Evolutionary conservation across 345 rosid genomes (phyloP).

Genomic region (Eucalyptus shirleyi): DNA sequence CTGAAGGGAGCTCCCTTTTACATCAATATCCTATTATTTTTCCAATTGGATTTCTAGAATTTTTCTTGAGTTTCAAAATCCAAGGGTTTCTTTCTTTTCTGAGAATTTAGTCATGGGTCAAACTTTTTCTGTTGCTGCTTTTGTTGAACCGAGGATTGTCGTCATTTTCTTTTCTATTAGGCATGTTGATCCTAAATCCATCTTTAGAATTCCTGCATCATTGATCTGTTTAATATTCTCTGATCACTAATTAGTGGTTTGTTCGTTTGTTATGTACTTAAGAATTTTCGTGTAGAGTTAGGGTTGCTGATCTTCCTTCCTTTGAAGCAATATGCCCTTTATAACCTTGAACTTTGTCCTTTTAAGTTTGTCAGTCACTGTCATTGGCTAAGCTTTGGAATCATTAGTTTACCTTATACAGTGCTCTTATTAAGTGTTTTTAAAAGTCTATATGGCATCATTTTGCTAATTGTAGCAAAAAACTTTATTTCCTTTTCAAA

Average conservation of each 20-base stretch:
- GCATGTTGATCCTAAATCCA: background rate
- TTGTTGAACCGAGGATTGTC: background rate
- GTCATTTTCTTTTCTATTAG: background rate
- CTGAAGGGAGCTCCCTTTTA: conserved; percentile 99
- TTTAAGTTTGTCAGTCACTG: background rate
- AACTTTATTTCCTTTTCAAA: background rate
- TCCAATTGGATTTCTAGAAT: background rate
- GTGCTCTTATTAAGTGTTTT: background rate
- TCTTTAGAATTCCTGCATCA: background rate
- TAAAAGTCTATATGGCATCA: background rate
- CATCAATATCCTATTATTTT: background rate
- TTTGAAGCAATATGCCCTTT: background rate
- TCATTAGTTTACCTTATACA: background rate
- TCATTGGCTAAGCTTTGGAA: background rate
- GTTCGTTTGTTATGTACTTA: background rate
- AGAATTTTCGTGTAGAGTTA: background rate
- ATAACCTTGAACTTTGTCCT: background rate
- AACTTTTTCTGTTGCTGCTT: background rate
- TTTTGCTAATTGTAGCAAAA: background rate
- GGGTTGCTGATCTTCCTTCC: background rate
- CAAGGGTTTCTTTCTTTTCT: background rate
- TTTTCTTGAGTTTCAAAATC: background rate
- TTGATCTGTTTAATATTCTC: background rate
- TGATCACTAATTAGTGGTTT: background rate
- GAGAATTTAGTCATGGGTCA: background rate